Conservation (phyloP, 805 yeast species). For the Starmerella kuoi region DNA sequence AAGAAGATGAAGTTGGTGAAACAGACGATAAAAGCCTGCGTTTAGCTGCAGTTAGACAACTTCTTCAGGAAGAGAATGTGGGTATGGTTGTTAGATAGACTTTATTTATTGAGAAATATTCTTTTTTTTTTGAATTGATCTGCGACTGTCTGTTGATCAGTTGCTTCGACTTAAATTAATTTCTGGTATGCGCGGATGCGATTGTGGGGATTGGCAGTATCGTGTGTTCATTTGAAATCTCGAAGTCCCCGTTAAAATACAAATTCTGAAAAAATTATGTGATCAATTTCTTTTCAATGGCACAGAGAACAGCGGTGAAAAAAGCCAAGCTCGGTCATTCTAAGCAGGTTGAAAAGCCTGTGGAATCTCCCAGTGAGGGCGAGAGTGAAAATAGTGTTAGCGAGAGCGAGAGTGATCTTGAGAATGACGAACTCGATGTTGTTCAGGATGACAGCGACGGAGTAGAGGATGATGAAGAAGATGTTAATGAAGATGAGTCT, state of each 20-base stretch:
- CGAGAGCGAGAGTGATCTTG: neutral
- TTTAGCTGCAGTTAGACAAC: slow-evolving; percentile 19
- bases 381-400: neutral
- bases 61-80: slow-evolving; percentile 14
- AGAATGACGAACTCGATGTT: slow-evolving; percentile 1
- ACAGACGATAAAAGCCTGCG: slow-evolving; percentile 21
- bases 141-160: too few species aligned
- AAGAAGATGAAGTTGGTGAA: slow-evolving; percentile 27
- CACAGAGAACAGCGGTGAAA: neutral
- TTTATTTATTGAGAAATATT: too few species aligned
- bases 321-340: slow-evolving; percentile 6
- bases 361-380: neutral
- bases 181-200: too few species aligned
- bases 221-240: too few species aligned
- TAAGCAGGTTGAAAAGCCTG: neutral
- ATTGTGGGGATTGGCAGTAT: too few species aligned
- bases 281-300: neutral
- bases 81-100: neutral
- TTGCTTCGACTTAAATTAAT: too few species aligned
- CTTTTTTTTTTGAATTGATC: too few species aligned
- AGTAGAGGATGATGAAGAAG: slow-evolving; percentile 1
- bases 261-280: slow-evolving; percentile 2
- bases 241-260: too few species aligned
- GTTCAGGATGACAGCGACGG: neutral
- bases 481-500: slow-evolving; percentile 15